Evolutionary conservation across 768 basidiomycete species (phyloP).

Genomic region (Sporobolomyces phaffii): DNA sequence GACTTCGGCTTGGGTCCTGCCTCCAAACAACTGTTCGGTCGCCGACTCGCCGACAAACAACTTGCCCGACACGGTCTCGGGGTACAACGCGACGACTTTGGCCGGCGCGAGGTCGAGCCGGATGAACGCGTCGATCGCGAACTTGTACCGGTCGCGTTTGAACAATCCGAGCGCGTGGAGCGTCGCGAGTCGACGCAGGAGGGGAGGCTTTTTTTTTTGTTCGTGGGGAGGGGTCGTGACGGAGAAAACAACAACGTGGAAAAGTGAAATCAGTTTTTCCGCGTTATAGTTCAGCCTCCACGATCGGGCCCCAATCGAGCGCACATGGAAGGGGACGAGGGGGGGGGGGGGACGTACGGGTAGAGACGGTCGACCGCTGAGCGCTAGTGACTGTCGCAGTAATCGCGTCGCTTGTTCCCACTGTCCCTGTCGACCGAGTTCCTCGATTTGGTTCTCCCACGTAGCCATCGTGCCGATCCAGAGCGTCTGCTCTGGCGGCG

Average conservation of each 20-base stretch:
- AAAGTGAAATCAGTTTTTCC: background rate
- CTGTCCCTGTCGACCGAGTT: constrained; percentile 50
- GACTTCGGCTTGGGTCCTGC: constrained; percentile 49
- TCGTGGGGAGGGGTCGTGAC: too few species aligned
- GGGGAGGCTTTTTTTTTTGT: background rate
- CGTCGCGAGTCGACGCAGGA: constrained; percentile 52
- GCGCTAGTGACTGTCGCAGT: constrained; percentile 2
- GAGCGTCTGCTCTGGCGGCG: constrained; percentile 50
- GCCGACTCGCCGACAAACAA: constrained; percentile 61
- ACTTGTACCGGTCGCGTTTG: constrained; percentile 60
- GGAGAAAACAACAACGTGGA: too few species aligned
- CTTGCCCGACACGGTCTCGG: constrained; percentile 70
- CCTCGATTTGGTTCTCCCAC: constrained; percentile 65
- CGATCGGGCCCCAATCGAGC: too few species aligned
- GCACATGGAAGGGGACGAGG: too few species aligned
- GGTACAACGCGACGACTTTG: constrained; percentile 84
- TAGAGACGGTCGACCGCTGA: background rate
- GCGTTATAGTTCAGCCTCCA: too few species aligned
- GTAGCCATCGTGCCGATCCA: constrained; percentile 69
- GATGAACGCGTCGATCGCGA: constrained; percentile 79
- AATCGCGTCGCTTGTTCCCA: constrained; percentile 60
- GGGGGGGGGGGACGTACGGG: background rate
- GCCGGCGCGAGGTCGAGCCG: constrained; percentile 87
- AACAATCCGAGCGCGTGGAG: constrained; percentile 77
- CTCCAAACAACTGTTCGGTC: constrained; percentile 82